Conservation (phyloP, 805 yeast genomes). For the Kuraishia capsulata region DNA sequence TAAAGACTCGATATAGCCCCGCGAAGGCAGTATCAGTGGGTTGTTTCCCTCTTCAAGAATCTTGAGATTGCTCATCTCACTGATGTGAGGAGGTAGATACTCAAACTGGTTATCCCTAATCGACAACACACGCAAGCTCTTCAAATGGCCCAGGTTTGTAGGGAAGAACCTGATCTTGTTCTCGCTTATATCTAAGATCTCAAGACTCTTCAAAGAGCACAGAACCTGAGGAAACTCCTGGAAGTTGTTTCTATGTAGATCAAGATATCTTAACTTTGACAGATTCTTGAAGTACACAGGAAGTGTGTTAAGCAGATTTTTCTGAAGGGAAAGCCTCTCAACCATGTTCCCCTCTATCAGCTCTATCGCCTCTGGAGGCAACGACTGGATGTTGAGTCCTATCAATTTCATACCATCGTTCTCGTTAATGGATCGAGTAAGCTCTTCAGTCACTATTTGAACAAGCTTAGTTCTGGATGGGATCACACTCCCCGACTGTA, state of each 20-base stretch:
- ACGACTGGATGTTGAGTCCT: slow-evolving; percentile 25
- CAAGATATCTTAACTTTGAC: slow-evolving; percentile 45
- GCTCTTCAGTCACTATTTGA: slow-evolving; percentile 14
- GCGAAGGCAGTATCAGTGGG: slow-evolving; percentile 44
- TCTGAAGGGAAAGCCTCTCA: slow-evolving; percentile 45
- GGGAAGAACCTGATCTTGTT: slow-evolving; percentile 47
- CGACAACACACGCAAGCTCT: slow-evolving; percentile 46
- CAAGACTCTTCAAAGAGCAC: slow-evolving; percentile 32
- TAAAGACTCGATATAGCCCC: slow-evolving; percentile 21
- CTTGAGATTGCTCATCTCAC: slow-evolving; percentile 40
- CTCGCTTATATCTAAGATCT: slow-evolving; percentile 56
- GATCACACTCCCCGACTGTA: not conserved
- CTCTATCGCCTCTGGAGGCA: slow-evolving; percentile 20
- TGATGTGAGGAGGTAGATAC: slow-evolving; percentile 42
- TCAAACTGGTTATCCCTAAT: slow-evolving; percentile 50
- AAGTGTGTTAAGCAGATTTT: slow-evolving; percentile 35
- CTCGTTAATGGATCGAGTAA: slow-evolving; percentile 9
- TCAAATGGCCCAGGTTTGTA: slow-evolving; percentile 27
- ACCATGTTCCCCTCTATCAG: slow-evolving; percentile 18
- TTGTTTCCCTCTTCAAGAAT: slow-evolving; percentile 56
- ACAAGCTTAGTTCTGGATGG: slow-evolving; percentile 6
- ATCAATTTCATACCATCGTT: slow-evolving; percentile 26
- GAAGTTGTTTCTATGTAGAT: slow-evolving; percentile 54
- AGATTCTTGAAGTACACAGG: slow-evolving; percentile 39
- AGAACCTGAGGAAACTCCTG: slow-evolving; percentile 41